These are phyloP conservation scores for Otatea glauca DNA, from an alignment of 176 grass and related monocot genomes.

Conservation along the genomic window DNA sequence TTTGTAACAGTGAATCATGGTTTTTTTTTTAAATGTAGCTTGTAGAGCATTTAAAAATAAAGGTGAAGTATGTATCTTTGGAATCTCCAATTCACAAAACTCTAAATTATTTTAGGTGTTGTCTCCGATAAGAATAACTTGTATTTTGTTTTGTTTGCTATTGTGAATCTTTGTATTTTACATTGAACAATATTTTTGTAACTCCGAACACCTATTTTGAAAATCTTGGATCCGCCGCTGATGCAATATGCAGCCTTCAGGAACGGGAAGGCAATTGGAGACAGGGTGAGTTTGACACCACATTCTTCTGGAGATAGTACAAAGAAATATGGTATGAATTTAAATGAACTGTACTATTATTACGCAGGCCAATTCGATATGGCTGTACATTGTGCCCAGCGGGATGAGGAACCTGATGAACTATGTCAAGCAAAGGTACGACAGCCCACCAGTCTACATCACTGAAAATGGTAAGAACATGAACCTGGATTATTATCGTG, in stretches of 20 bases:
- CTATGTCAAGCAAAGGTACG: slow-evolving; percentile 83
- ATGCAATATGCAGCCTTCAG: slow-evolving; percentile 62
- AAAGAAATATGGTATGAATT: neutral
- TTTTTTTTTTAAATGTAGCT: too few relatives aligned
- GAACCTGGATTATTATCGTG: neutral
- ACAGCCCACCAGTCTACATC: slow-evolving; percentile 76
- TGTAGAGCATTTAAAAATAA: too few relatives aligned
- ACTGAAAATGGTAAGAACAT: slow-evolving; percentile 76
- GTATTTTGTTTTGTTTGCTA: too few relatives aligned
- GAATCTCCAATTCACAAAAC: too few relatives aligned
- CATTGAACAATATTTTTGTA: too few relatives aligned
- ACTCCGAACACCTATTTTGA: too few relatives aligned
- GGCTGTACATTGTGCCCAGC: slow-evolving; percentile 87
- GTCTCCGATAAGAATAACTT: too few relatives aligned
- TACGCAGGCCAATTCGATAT: slow-evolving; percentile 76
- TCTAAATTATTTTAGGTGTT: too few relatives aligned
- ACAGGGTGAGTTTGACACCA: slow-evolving; percentile 49
- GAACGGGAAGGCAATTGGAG: slow-evolving; percentile 62
- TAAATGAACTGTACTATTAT: neutral
- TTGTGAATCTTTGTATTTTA: too few relatives aligned
- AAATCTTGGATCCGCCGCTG: too few relatives aligned
- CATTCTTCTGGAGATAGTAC: neutral
- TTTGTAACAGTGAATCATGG: too few relatives aligned
- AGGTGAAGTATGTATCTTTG: too few relatives aligned
- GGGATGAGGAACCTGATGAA: slow-evolving; percentile 94